phyloP scores from a whole-genome alignment of 306 rosid species.

The Fagus crenata region DNA sequence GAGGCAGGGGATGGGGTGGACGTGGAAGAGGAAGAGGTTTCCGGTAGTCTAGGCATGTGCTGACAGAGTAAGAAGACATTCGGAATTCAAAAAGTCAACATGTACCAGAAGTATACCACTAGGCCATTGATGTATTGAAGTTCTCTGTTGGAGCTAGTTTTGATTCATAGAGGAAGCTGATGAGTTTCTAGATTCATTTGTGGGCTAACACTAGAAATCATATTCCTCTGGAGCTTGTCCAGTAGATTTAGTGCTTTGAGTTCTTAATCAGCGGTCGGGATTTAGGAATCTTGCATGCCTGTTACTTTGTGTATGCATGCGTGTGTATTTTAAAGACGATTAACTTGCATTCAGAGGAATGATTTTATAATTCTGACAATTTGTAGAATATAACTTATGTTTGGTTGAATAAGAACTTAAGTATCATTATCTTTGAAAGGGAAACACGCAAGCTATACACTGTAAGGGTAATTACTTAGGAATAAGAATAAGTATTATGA shows the following conservation, averaged over 20 bases:
- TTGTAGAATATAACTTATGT: background rate
- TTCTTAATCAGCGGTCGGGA: background rate
- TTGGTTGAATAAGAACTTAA: slow-evolving; percentile 7
- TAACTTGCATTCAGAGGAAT: slow-evolving; percentile 4
- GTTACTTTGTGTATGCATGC: slow-evolving; percentile 1
- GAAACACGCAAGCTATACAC: no score
- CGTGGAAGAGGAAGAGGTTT: slow-evolving; percentile 71
- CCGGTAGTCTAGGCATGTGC: slow-evolving; percentile 37
- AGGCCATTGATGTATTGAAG: slow-evolving; percentile 42
- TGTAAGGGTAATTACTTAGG: no score
- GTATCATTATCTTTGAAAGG: no score
- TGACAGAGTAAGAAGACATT: slow-evolving; percentile 21
- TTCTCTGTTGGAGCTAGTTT: slow-evolving; percentile 49
- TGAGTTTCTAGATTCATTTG: slow-evolving; percentile 27
- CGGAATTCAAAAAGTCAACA: slow-evolving; percentile 8
- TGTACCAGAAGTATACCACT: slow-evolving; percentile 35
- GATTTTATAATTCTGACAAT: slow-evolving; percentile 8
- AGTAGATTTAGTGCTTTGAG: slow-evolving; percentile 5
- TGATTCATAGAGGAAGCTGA: slow-evolving; percentile 35
- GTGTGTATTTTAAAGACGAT: slow-evolving; percentile 18
- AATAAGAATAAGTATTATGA: no score
- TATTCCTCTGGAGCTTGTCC: slow-evolving; percentile 20
- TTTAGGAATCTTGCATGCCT: slow-evolving; percentile 1
- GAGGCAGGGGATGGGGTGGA: slow-evolving; percentile 75
- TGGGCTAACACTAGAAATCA: slow-evolving; percentile 21